These are phyloP conservation scores for Conticribra guillardii DNA, from an alignment of 108 stramenopile species.

Conservation along the genomic window DNA sequence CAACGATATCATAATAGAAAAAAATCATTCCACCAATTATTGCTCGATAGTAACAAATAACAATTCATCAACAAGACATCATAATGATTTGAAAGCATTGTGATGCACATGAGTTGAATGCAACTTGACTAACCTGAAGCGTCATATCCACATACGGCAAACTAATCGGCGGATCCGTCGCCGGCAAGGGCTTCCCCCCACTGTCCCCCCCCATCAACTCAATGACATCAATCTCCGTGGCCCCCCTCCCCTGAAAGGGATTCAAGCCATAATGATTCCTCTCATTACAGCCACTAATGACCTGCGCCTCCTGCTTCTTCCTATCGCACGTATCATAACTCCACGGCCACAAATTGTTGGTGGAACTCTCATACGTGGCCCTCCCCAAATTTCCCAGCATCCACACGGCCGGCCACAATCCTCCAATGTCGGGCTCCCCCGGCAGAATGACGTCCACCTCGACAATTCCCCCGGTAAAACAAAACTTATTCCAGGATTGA, in stretches of 20 bases:
- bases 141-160: conserved; percentile 91
- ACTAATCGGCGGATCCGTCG: conserved; percentile 66
- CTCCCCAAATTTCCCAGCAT: conserved; percentile 93
- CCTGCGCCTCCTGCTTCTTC: conserved; percentile 87
- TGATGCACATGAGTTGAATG: too few species aligned
- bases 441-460: conserved; percentile 94
- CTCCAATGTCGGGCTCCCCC: conserved; percentile 77
- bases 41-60: not conserved
- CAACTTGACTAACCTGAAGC: conserved; percentile 72
- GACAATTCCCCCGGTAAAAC: conserved; percentile 96
- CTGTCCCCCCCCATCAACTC: conserved; percentile 95
- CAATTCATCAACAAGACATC: too few species aligned
- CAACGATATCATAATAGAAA: too few species aligned
- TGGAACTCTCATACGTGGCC: conserved; percentile 89
- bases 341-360: conserved; percentile 93
- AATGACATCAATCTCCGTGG: conserved; percentile 96
- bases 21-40: not conserved
- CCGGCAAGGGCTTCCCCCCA: conserved; percentile 56
- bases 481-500: conserved; percentile 97
- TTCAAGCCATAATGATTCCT: conserved; percentile 93
- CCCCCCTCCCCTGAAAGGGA: conserved; percentile 87
- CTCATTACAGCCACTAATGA: conserved; percentile 88
- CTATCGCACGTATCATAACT: conserved; percentile 87
- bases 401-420: conserved; percentile 98
- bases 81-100: not conserved